These are phyloP conservation scores for Mycena haematopus DNA, from an alignment of 768 basidiomycete species.

Conservation along the genomic window DNA sequence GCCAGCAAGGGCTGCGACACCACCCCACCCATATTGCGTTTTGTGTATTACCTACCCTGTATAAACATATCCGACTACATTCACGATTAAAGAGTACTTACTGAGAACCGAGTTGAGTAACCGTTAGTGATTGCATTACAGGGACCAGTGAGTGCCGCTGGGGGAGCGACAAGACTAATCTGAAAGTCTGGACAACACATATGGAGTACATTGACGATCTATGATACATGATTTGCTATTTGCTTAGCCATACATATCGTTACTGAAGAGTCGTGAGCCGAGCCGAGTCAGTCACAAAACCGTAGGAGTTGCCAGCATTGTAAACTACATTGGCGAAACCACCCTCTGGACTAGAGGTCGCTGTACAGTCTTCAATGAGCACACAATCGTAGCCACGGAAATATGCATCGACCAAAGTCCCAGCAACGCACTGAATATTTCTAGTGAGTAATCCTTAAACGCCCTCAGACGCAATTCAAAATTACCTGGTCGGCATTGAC, in stretches of 20 bases:
- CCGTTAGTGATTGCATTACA: no score
- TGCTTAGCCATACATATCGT: background rate
- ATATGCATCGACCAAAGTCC: constrained; percentile 68
- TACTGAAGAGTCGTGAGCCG: constrained; percentile 35
- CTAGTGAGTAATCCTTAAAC: background rate
- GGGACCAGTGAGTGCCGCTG: no score
- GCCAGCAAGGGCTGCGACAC: background rate
- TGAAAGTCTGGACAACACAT: no score
- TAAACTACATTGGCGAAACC: constrained; percentile 64
- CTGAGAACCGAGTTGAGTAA: no score
- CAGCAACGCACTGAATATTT: constrained; percentile 60
- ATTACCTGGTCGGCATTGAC: constrained; percentile 72
- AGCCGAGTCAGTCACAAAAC: constrained; percentile 53
- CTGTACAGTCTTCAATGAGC: constrained; percentile 61
- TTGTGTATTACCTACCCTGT: constrained; percentile 19
- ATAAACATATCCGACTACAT: constrained; percentile 1
- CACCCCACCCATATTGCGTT: background rate
- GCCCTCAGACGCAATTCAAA: constrained; percentile 4
- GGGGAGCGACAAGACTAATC: no score
- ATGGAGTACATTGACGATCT: no score
- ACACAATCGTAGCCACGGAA: constrained; percentile 71
- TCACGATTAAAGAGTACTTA: background rate
- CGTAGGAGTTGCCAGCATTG: constrained; percentile 61
- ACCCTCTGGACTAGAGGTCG: constrained; percentile 66
- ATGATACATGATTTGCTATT: no score